Percentiles rank a stretch among this genome's conserved stretches.
Evolutionary conservation across 192 early-diverging fungal genomes (phyloP).

Genomic region (Podila verticillata): DNA sequence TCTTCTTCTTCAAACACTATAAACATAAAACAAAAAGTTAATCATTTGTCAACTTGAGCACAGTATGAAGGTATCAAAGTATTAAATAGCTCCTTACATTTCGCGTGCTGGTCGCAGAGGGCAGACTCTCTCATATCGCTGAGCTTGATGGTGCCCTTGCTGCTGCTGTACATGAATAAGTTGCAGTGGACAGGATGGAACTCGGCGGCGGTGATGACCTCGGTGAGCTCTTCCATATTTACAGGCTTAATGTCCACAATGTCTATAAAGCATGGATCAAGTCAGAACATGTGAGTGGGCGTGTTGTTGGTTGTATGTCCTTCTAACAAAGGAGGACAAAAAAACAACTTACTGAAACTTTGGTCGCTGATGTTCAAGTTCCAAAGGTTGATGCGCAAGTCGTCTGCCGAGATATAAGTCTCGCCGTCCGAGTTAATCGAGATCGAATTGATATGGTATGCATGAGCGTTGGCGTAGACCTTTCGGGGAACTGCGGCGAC

Average conservation of each 20-base stretch:
- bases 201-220: slow-evolving; percentile 98
- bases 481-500: slow-evolving; percentile 94
- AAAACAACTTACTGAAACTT: slow-evolving; percentile 82
- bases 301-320: neutral
- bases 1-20: slow-evolving; percentile 93
- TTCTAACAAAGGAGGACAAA: neutral
- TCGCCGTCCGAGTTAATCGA: slow-evolving; percentile 99
- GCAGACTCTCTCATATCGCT: slow-evolving; percentile 96
- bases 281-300: too few species aligned
- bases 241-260: slow-evolving; percentile 99
- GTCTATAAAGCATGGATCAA: slow-evolving; percentile 60
- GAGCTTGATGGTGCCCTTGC: slow-evolving; percentile 97
- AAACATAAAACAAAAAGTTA: neutral
- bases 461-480: slow-evolving; percentile 95
- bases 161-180: slow-evolving; percentile 98
- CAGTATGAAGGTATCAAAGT: too few species aligned
- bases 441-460: slow-evolving; percentile 99
- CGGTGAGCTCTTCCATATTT: slow-evolving; percentile 99
- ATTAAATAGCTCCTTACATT: slow-evolving; percentile 65
- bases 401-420: slow-evolving; percentile 97
- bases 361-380: slow-evolving; percentile 97
- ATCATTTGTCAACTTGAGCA: too few species aligned
- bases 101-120: slow-evolving; percentile 93
- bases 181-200: slow-evolving; percentile 98
- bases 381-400: slow-evolving; percentile 99